Conservation (phyloP, 352 stramenopile genomes). For the Phytophthora palmivora region DNA sequence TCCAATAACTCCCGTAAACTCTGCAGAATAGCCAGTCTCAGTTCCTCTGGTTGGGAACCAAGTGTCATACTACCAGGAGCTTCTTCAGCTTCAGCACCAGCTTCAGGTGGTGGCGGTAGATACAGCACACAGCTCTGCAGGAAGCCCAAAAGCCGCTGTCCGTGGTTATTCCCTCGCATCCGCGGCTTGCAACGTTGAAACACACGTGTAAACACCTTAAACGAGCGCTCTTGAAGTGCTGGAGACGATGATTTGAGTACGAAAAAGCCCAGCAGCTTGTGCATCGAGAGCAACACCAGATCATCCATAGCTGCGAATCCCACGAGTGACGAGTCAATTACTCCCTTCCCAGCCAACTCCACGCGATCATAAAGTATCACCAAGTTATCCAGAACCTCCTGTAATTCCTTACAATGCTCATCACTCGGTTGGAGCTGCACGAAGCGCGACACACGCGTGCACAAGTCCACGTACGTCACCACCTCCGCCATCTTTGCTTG, state of each 20-base stretch:
- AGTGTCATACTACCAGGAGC: slow-evolving; percentile 21
- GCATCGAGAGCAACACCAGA: slow-evolving; percentile 67
- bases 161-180: slow-evolving; percentile 23
- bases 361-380: slow-evolving; percentile 40
- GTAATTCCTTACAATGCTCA: slow-evolving; percentile 20
- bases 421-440: slow-evolving; percentile 43
- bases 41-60: slow-evolving; percentile 60
- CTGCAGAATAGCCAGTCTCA: slow-evolving; percentile 56
- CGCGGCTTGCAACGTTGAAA: slow-evolving; percentile 42
- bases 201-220: slow-evolving; percentile 37
- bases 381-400: slow-evolving; percentile 38
- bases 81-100: slow-evolving; percentile 17
- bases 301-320: slow-evolving; percentile 60
- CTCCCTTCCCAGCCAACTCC: slow-evolving; percentile 2
- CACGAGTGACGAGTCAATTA: slow-evolving; percentile 13
- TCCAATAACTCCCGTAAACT: slow-evolving; percentile 51
- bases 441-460: slow-evolving; percentile 70
- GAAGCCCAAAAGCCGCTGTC: slow-evolving; percentile 43
- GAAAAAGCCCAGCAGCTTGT: slow-evolving; percentile 58
- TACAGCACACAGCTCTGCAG: slow-evolving; percentile 68
- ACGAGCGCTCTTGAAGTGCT: slow-evolving; percentile 33
- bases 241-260: slow-evolving; percentile 20
- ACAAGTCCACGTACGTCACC: slow-evolving; percentile 63
- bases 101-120: slow-evolving; percentile 51
- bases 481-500: slow-evolving; percentile 20